Base-by-base conservation (phyloP, 1,139 yeast species). In the Tardiomyces blankii region DNA sequence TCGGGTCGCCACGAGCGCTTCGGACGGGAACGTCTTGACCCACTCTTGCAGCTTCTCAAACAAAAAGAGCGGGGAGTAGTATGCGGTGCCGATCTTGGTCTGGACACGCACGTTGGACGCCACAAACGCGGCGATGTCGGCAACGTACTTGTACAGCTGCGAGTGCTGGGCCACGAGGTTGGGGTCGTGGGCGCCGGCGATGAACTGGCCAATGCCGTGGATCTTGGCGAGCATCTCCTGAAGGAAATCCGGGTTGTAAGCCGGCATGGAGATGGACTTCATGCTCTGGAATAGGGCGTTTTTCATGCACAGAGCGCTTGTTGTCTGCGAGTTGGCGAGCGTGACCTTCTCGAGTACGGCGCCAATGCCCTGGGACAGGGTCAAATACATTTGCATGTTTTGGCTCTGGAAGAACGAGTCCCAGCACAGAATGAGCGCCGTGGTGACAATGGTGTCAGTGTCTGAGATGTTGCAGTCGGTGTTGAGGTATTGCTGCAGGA, bases 221-320 rank as follows among this genome's bases (percentile, higher is more conserved):
- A 62, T 49, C 49, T 59, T 54, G 21, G 41, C 42, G 14, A 52
- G 49, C 25, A 59, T 54, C 48, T 68, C 73, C 5, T 41, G 45
- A 43, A 68, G 56, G 44, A 67, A 66, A 2, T 54, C 46, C 2
- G 63, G 53, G 42, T 60, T 60, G 51, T 67, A 68, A 2, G 65
- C 58, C 0, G 72, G 73, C 45, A 63, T 53, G 45, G 64, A 62
- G 16, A 68, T 60, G 11, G 65, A 54, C 33, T 67, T 55, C 44
- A 60, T 57, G 25, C 59, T 55, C 46, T 61, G 63, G 43, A 59
- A 51, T 8, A 59, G 50, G 8, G 63, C 58, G 35, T 60, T 61
- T 7, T 56, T 51, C 57, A 58, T 56, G 46, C 62, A 59, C 7
- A 56, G 46, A 9, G 62, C 55, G n/a, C 59, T 55, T 11, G 59